Base-by-base conservation (phyloP, 495 filamentous ascomycete genomes). In the Neurospora hispaniola region DNA sequence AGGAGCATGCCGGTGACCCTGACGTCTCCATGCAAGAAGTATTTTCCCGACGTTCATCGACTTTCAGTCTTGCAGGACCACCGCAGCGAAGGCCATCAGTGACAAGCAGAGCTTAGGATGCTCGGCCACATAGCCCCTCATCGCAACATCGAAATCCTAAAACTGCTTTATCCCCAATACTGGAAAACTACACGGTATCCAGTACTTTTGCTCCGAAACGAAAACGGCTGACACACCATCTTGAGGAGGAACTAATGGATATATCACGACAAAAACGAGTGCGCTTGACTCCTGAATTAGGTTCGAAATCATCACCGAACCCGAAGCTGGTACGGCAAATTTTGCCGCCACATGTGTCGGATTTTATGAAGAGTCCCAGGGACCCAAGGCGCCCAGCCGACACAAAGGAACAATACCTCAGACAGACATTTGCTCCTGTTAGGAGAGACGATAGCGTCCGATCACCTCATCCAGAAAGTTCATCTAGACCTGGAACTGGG, bases 1-100 rank as follows among this genome's bases (percentile, higher is more conserved):
- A 85, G 16, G 85, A 86, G 68, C 84, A 84, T 48, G 80, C 79
- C 5, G 85, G 83, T 23, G 85, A 86, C 69, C 81, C 81, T 11
- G 85, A 86, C 73, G 42, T 78, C 3, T 77, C 78, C 43, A 73
- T 80, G 72, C 75, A 79, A 72, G 78, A 78, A 42, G 70, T 70
- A 5, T 80, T 79, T 73, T 77, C 77, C 9, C 73, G 82, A 41
- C 75, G 82, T 42, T 84, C 83, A 31, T 84, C 83, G n/a, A 85
- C 79, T 66, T 84, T 85, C 40, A 79, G 84, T 69, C 80, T 84
- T 43, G 80, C 81, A 11, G 83, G 81, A 23, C 76, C 76, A 38
- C 79, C 81, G 23, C 80, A 80, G 69, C 79, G 84, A 54, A 80
- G 78, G 46, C 82, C 81, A 18, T 85, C 84, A 18, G 83, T 86